Base-by-base conservation (phyloP, 805 yeast species). In the Candida cerambycidarum region DNA sequence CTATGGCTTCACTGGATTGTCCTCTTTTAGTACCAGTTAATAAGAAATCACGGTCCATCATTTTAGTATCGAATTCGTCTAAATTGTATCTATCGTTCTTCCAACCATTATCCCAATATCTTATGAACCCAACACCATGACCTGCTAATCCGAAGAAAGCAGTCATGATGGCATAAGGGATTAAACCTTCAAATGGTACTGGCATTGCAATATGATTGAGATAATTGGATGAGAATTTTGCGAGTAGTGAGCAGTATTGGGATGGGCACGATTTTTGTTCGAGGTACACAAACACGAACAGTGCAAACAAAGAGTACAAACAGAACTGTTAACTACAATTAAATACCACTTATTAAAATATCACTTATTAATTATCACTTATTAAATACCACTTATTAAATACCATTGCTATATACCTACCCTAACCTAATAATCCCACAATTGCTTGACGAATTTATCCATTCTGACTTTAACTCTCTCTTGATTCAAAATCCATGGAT, bases 401-500 rank as follows among this genome's bases (percentile, higher is more conserved):
- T n/a, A n/a, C n/a, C n/a, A n/a, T n/a, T n/a, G n/a, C n/a, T n/a
- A n/a, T n/a, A n/a, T n/a, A n/a, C n/a, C n/a, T n/a, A n/a, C n/a
- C 8, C 23, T 21, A 21, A 6, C 23, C 17, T 34, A 41, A 25
- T 50, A 42, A 13, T 47, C 79, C 92, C 95, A 86, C 43, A 89
- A 81, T 49, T 80, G 79, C 45, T 69, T 67, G 14, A 93, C 87
- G 61, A 93, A 86, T 62, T 80, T 83, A 50, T 79, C 95, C 98
- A 93, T 92, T 51, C 82, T 78, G 12, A 92, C 95, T 39, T 67
- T 72, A 58, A 82, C 80, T 49, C 67, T 74, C 65, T 78, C 78
- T 66, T 87, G 96, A 1, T 89, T 88, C 13, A 78, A 65, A 42
- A 89, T 72, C 99, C 99, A 93, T 2, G 97, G 97, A 68, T 93